phyloP scores from a whole-genome alignment of 768 basidiomycete genomes.

The Phylloporus rhodoxanthus region DNA sequence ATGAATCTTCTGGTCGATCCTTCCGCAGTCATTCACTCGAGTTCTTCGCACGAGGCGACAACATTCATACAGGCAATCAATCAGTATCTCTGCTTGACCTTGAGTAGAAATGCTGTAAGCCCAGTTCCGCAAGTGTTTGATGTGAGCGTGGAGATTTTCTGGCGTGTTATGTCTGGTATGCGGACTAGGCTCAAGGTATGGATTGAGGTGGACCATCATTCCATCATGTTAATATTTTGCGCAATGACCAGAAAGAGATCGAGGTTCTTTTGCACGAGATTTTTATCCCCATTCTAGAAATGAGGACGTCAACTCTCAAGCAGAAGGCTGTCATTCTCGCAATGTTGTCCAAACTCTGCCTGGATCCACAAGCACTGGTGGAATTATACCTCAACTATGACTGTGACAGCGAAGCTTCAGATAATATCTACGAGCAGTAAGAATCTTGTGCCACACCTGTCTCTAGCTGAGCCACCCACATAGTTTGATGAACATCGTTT shows the following conservation, averaged over 20 bases:
- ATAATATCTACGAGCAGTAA: slow-evolving; percentile 96
- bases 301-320: slow-evolving; percentile 91
- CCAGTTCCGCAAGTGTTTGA: slow-evolving; percentile 97
- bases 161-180: slow-evolving; percentile 91
- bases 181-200: slow-evolving; percentile 90
- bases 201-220: background rate
- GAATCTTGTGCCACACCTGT: slow-evolving; percentile 20
- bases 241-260: slow-evolving; percentile 80
- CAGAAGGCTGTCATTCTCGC: slow-evolving; percentile 91
- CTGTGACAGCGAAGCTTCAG: slow-evolving; percentile 88
- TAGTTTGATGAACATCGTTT: slow-evolving; percentile 92
- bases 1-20: slow-evolving; percentile 88
- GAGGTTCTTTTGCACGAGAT: slow-evolving; percentile 98
- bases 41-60: slow-evolving; percentile 80
- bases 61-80: slow-evolving; percentile 91
- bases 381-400: slow-evolving; percentile 99
- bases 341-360: slow-evolving; percentile 82
- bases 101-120: slow-evolving; percentile 94
- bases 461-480: slow-evolving; percentile 4
- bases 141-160: slow-evolving; percentile 96
- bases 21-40: slow-evolving; percentile 85
- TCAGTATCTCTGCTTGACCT: slow-evolving; percentile 88
- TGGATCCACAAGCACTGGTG: slow-evolving; percentile 95
- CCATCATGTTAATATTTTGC: slow-evolving; percentile 6
- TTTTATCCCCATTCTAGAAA: slow-evolving; percentile 96